These are phyloP conservation scores for Tagetes patula DNA, from an alignment of 129 eudicot species.

Conservation along the genomic window DNA sequence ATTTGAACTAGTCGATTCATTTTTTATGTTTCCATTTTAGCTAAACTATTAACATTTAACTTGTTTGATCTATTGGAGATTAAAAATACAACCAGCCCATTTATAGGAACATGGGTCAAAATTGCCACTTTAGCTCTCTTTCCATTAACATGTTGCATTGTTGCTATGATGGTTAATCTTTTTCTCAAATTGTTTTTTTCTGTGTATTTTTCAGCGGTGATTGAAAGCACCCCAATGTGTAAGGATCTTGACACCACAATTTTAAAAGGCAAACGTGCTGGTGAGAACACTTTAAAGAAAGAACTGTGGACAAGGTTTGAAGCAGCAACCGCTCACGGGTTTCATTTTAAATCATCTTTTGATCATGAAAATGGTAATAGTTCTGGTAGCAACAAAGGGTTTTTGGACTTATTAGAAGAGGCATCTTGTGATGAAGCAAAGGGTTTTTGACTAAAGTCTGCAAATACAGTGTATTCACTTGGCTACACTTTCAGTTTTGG, in stretches of 20 bases:
- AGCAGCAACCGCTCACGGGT: slow-evolving; percentile 57
- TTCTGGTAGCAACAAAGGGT: slow-evolving; percentile 46
- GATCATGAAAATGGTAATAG: slow-evolving; percentile 21
- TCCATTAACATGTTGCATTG: neutral
- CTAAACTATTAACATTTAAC: neutral
- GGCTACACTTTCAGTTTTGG: slow-evolving; percentile 17
- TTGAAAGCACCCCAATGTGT: slow-evolving; percentile 70
- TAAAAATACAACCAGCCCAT: neutral
- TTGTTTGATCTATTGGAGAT: slow-evolving; percentile 2
- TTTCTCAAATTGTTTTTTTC: slow-evolving; percentile 21
- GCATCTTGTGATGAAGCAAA: slow-evolving; percentile 46
- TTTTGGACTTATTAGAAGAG: slow-evolving; percentile 74
- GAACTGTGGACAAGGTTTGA: slow-evolving; percentile 92
- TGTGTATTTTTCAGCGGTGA: slow-evolving; percentile 27
- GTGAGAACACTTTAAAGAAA: slow-evolving; percentile 92
- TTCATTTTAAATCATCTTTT: slow-evolving; percentile 27
- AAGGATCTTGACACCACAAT: slow-evolving; percentile 50
- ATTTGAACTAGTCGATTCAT: neutral
- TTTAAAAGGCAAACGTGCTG: slow-evolving; percentile 63
- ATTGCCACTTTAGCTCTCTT: neutral
- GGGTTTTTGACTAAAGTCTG: slow-evolving; percentile 17
- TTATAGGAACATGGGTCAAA: neutral
- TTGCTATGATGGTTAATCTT: neutral
- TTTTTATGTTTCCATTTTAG: neutral
- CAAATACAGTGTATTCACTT: slow-evolving; percentile 21